A percentile compares a stretch with the other conserved stretches of the same genome.
Evolutionary conservation across 768 basidiomycete genomes (phyloP).

Genomic region (Rhodotorula taiwanensis): DNA sequence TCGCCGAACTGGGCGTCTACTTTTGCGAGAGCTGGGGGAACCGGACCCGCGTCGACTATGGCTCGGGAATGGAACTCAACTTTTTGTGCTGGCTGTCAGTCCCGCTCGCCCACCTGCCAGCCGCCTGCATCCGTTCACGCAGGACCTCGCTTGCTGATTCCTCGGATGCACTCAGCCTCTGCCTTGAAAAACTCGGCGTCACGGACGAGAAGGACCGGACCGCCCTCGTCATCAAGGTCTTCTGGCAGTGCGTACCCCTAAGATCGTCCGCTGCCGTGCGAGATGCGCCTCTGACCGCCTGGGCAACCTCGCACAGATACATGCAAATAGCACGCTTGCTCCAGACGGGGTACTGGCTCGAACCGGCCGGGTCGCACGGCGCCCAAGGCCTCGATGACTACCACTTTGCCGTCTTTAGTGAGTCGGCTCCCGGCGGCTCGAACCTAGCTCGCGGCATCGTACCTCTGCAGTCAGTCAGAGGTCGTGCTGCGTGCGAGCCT

Average conservation of each 20-base stretch:
- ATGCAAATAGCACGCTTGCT: conserved; percentile 55
- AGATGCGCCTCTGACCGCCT: neutral
- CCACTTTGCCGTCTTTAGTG: conserved; percentile 72
- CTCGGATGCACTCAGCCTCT: conserved; percentile 54
- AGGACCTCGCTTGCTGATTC: no score
- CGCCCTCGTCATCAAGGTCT: conserved; percentile 71
- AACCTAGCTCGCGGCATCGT: no score
- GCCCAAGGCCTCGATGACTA: conserved; percentile 88
- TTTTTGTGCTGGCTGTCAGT: conserved; percentile 93
- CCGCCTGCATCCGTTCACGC: no score
- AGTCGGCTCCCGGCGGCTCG: neutral
- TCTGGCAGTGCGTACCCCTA: conserved; percentile 79
- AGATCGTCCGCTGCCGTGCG: conserved; percentile 48
- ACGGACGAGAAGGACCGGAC: conserved; percentile 54
- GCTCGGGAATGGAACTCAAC: conserved; percentile 99
- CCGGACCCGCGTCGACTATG: conserved; percentile 86
- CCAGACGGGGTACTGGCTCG: conserved; percentile 92
- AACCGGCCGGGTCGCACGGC: conserved; percentile 94
- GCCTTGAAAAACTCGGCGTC: conserved; percentile 65
- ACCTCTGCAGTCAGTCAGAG: no score
- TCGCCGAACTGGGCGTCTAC: conserved; percentile 68
- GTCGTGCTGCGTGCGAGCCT: no score
- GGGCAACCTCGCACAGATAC: conserved; percentile 39
- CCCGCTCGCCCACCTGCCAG: no score
- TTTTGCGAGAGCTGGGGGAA: conserved; percentile 88